Conservation (phyloP, 108 stramenopile genomes). For the Poteriospumella lacustris region DNA sequence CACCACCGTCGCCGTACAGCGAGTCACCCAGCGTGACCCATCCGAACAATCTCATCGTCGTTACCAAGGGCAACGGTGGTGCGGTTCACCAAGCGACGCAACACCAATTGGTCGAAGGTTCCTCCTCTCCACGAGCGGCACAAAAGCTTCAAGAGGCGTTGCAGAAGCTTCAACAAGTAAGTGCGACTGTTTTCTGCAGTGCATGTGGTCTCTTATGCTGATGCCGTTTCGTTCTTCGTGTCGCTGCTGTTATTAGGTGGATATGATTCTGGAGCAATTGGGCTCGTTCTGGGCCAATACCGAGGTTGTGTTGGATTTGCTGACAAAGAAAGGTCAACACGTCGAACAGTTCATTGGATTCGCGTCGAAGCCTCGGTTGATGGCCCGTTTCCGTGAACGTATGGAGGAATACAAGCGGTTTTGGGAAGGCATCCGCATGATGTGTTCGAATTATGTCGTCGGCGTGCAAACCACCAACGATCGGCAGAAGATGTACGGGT, state of each 20-base stretch:
- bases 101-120: neutral
- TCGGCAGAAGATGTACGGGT: neutral
- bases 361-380: constrained; percentile 44
- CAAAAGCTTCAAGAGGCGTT: neutral
- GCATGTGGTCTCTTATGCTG: neutral
- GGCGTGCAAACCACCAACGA: neutral
- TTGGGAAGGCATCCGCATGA: constrained; percentile 49
- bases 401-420: constrained; percentile 50
- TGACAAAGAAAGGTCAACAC: constrained; percentile 47
- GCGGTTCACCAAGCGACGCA: no score
- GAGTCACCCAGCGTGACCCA: no score
- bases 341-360: constrained; percentile 50
- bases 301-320: constrained; percentile 48
- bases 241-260: constrained; percentile 30
- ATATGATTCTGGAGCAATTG: constrained; percentile 47
- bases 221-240: neutral
- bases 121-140: neutral
- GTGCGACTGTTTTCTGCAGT: neutral
- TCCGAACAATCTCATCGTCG: no score
- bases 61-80: no score
- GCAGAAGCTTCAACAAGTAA: neutral
- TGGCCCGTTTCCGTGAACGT: constrained; percentile 45
- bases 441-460: constrained; percentile 20
- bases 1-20: no score
- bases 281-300: constrained; percentile 54